phyloP scores from a whole-genome alignment of 2,329 filamentous ascomycete genomes.

The Paraphaeosphaeria sporulosa region DNA sequence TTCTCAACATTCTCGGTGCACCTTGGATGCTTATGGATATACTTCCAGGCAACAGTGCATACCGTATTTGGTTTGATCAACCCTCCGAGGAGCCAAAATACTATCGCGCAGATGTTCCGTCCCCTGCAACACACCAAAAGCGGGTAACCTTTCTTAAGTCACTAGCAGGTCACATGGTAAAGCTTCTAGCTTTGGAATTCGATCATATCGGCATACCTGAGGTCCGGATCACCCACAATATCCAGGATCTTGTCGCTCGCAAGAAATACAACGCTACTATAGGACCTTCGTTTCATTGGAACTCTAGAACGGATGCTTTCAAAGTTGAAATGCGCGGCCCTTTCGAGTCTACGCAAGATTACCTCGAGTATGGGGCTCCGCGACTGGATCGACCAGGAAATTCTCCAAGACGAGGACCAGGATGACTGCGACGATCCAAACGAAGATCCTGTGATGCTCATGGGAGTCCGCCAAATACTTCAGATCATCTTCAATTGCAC shows the following conservation, averaged over 20 bases:
- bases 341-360: neutral
- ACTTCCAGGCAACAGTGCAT: neutral
- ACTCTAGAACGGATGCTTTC: neutral
- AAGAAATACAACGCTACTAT: neutral
- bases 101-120: neutral
- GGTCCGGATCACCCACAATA: neutral
- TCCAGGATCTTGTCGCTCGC: neutral
- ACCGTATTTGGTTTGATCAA: neutral
- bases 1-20: neutral
- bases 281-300: neutral
- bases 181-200: neutral
- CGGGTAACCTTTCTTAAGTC: slow-evolving; percentile 10
- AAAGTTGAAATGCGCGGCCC: neutral
- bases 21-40: neutral
- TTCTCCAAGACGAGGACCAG: slow-evolving; percentile 38
- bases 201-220: neutral
- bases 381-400: slow-evolving; percentile 13
- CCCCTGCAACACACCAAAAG: neutral
- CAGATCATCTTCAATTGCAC: neutral
- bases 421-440: slow-evolving; percentile 45
- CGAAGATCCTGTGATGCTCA: slow-evolving; percentile 21
- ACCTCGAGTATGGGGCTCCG: neutral
- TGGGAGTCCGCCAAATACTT: neutral
- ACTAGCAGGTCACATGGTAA: neutral
- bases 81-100: neutral